Base-by-base conservation (phyloP, 371 early-diverging fungal genomes). In the Apophysomyces variabilis region DNA sequence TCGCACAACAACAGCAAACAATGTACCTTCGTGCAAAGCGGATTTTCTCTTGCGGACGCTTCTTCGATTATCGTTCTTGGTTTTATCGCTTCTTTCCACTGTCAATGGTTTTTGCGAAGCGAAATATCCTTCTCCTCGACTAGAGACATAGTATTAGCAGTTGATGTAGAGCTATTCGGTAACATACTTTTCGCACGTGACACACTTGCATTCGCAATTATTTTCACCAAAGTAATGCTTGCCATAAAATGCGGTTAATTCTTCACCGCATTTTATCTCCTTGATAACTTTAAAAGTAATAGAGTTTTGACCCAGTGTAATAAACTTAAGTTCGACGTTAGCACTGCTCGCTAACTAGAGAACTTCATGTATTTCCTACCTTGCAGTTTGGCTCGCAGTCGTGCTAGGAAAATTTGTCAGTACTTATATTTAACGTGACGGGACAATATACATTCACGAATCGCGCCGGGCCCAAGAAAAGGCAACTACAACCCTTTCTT, bases 401-500 rank as follows among this genome's bases (percentile, higher is more conserved):
- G 75, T 98, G 98, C 86, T 85, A 73, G 38, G n/a, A 58, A 50
- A 65, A 13, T 37, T 32, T 12, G 58, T 58, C 14, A 44, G 45
- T 64, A 32, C 26, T 26, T 41, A 60, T 54, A 54, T 44, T 47
- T 1, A 44, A 60, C 18, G 39, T 50, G 35, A 50, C 16, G 47
- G 13, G 50, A 38, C 13, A 8, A 56, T 77, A 66, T 80, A 84
- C 83, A 69, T 98, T 97, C 18, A 94, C 93, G 76, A 98, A 97
- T 7, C 98, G 87, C 2, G 94, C 97, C 36, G 98, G 98, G 6
- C 98, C 98, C n/a, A 96, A 80, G 62, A 97, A 93, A 18, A 97
- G 74, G 62, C 93, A 93, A 74, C 87, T 89, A 65, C 84, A 79
- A 9, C 86, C 86, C 56, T 87, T 83, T 36, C 90, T 82, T 32